Evolutionary conservation across 805 yeast genomes (phyloP).

Genomic region (Pichia nakasei): DNA sequence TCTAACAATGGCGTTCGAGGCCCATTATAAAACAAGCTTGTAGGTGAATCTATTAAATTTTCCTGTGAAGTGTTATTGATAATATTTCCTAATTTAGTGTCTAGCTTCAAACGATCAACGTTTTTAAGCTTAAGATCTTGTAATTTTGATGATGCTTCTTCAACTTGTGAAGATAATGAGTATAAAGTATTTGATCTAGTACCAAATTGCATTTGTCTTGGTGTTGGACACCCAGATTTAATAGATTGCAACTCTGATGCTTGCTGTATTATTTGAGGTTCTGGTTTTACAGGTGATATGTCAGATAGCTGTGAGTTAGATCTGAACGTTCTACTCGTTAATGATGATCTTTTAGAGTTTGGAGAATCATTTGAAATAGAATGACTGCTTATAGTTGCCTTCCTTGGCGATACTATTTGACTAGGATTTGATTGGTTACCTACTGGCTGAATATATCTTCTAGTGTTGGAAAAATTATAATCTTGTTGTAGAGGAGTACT

Average conservation of each 20-base stretch:
- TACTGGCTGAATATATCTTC: conserved; percentile 5
- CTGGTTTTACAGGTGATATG: conserved; percentile 16
- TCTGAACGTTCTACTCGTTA: conserved; percentile 27
- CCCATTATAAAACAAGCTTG: background rate
- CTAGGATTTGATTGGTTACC: conserved; percentile 1
- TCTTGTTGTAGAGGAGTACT: background rate
- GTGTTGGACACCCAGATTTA: conserved; percentile 6
- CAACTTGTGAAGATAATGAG: conserved; percentile 14
- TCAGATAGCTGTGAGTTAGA: conserved; percentile 24
- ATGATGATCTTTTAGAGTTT: conserved; percentile 24
- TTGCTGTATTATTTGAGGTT: conserved; percentile 4
- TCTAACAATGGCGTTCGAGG: background rate
- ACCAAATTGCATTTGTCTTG: conserved; percentile 1
- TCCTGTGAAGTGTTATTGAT: conserved; percentile 20
- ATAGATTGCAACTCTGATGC: background rate
- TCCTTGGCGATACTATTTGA: conserved; percentile 10
- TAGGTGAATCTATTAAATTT: conserved; percentile 8
- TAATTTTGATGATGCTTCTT: conserved; percentile 23
- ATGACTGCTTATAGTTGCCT: conserved; percentile 1
- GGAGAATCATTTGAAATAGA: conserved; percentile 16
- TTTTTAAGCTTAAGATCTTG: conserved; percentile 22
- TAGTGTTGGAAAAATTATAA: background rate
- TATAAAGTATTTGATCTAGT: conserved; percentile 1
- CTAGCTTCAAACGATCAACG: conserved; percentile 23
- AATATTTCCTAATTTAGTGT: conserved; percentile 20